These are phyloP conservation scores for Beauveria sp. DNA, from an alignment of 2,329 filamentous ascomycete species.

Conservation along the genomic window DNA sequence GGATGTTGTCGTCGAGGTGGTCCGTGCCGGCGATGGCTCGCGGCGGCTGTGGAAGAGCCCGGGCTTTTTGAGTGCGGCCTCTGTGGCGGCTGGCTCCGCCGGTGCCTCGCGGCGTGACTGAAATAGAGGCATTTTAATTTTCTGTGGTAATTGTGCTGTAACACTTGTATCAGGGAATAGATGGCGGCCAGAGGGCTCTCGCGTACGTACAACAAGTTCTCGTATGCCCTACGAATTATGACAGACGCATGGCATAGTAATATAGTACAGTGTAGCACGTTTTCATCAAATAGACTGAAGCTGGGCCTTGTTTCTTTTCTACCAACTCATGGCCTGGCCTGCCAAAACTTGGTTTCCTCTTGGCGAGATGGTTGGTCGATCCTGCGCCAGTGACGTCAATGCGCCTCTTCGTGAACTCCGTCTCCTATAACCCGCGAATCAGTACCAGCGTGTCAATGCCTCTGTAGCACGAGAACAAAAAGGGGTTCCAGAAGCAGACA, in stretches of 20 bases:
- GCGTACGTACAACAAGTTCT: too few relatives aligned
- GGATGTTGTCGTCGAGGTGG: conserved; percentile 17
- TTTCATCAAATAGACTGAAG: neutral
- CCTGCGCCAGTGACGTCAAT: conserved; percentile 17
- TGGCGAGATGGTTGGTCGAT: neutral
- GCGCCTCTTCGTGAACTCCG: neutral
- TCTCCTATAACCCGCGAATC: neutral
- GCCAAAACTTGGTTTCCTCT: conserved; percentile 4
- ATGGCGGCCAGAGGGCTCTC: neutral
- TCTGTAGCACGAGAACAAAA: neutral
- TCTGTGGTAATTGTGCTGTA: neutral
- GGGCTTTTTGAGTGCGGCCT: conserved; percentile 25
- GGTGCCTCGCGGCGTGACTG: conserved; percentile 22
- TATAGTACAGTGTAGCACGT: neutral
- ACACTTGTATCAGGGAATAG: too few relatives aligned
- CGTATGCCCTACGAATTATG: neutral
- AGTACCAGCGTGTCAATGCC: neutral
- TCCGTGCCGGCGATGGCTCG: conserved; percentile 20
- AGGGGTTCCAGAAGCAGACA: neutral
- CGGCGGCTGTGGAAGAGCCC: conserved; percentile 30
- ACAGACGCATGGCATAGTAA: neutral
- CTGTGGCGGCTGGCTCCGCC: conserved; percentile 25
- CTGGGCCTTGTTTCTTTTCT: neutral
- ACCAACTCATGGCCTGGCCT: neutral
- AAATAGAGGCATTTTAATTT: conserved; percentile 24